Base-by-base conservation (phyloP, 768 basidiomycete species). In the Lyophyllum atratum region DNA sequence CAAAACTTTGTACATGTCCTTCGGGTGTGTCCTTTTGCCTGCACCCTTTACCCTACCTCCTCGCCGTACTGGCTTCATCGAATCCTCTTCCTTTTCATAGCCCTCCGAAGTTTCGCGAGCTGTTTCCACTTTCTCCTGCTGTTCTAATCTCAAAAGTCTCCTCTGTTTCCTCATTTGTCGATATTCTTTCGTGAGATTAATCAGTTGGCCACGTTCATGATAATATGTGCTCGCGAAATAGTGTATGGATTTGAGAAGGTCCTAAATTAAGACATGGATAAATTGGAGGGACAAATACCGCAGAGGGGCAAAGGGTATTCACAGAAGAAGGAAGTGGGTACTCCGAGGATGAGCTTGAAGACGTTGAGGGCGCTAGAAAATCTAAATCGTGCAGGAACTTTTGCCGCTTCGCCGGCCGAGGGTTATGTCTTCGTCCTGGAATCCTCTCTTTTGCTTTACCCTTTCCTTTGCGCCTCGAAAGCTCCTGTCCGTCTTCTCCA, bases 1-100 rank as follows among this genome's bases (percentile, higher is more conserved):
- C 59, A 90, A 76, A 3, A 82, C 76, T 64, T 81, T 88, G 67
- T 91, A 92, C 90, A 92, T 92, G 61, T 90, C 87, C 59, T 76
- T 72, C 26, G 71, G 67, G 28, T 74, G 46, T 26, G 44, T 52
- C 33, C 54, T 68, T 57, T 52, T 63, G 57, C 55, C 64, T 37
- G 21, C 64, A 54, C 61, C 60, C 60, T 59, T 60, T 60, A 63
- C 33, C 49, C 61, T 10, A 59, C 68, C 47, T 50, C 57, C 52
- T 58, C 62, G 47, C 56, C 26, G 22, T 21, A 40, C 46, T 56
- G 37, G 24, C 46, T 64, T 56, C 15, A 39, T 31, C 14, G 55
- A 40, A 22, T 46, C 56, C 11, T 61, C 56, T 12, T 56, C 55
- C 14, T 56, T 58, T 49, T 43, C 52, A 15, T 40, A 15, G 39